Evolutionary conservation across 768 basidiomycete species (phyloP).

Genomic region (Porphyrellus cyaneotinctus): DNA sequence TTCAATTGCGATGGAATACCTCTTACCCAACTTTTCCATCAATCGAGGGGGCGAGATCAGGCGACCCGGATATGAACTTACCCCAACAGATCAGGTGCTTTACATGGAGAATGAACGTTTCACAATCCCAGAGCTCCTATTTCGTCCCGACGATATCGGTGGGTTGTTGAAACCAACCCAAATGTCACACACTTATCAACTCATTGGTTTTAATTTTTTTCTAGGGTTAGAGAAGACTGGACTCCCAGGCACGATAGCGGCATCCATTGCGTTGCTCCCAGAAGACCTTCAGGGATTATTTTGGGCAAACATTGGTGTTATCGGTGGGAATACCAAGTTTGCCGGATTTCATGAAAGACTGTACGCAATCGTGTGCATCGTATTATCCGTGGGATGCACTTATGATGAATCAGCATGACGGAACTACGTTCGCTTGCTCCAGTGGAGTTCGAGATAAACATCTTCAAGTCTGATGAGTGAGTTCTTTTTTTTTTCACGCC

Average conservation of each 20-base stretch:
- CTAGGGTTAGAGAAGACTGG: conserved; percentile 80
- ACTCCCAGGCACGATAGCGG: conserved; percentile 68
- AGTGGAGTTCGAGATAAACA: conserved; percentile 67
- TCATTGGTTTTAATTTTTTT: conserved; percentile 2
- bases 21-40: conserved; percentile 81
- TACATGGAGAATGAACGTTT: conserved; percentile 91
- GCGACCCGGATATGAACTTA: conserved; percentile 46
- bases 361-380: conserved; percentile 44
- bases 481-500: conserved; percentile 29
- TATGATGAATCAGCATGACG: conserved; percentile 44
- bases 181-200: conserved; percentile 2
- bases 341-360: conserved; percentile 70
- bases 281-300: conserved; percentile 87
- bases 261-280: conserved; percentile 72
- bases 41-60: conserved; percentile 59
- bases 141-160: conserved; percentile 90
- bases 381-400: conserved; percentile 15
- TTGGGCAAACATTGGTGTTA: conserved; percentile 89
- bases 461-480: conserved; percentile 73
- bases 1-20: conserved; percentile 78
- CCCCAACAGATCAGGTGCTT: conserved; percentile 65
- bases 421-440: conserved; percentile 83
- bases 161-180: conserved; percentile 22
- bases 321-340: conserved; percentile 80
- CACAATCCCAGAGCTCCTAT: conserved; percentile 87